These are phyloP conservation scores for Bertia moriformis DNA, from an alignment of 2,329 filamentous ascomycete species.

Conservation along the genomic window DNA sequence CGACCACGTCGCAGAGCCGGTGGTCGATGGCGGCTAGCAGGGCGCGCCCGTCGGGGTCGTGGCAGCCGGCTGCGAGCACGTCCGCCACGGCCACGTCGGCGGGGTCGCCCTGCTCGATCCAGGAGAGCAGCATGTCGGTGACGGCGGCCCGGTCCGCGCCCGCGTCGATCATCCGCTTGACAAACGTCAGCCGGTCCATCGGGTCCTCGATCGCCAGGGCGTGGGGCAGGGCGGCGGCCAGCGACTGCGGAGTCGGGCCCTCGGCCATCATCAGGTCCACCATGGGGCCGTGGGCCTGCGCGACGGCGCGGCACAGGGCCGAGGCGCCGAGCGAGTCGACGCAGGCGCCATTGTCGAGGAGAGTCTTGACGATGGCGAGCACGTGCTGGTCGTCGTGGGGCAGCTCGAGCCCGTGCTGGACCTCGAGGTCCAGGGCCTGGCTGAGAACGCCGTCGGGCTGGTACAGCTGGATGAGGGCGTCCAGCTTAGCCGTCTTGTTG, in stretches of 20 bases:
- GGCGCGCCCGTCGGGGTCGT: slow-evolving; percentile 33
- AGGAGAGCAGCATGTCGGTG: slow-evolving; percentile 34
- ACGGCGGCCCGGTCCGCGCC: slow-evolving; percentile 31
- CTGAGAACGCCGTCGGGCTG: slow-evolving; percentile 26
- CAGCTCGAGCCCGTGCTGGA: slow-evolving; percentile 25
- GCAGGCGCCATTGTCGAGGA: slow-evolving; percentile 35
- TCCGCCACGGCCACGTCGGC: slow-evolving; percentile 32
- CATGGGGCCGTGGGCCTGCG: slow-evolving; percentile 25
- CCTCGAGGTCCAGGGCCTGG: slow-evolving; percentile 32
- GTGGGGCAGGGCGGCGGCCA: slow-evolving; percentile 34
- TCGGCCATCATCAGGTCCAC: slow-evolving; percentile 31
- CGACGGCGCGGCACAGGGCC: slow-evolving; percentile 33
- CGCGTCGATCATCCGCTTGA: slow-evolving; percentile 30
- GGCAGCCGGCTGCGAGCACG: slow-evolving; percentile 27
- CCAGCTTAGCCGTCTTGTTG: slow-evolving; percentile 32
- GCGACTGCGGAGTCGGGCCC: slow-evolving; percentile 22
- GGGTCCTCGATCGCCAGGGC: slow-evolving; percentile 33
- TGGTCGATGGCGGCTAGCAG: slow-evolving; percentile 27
- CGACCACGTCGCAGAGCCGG: slow-evolving; percentile 27
- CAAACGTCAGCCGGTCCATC: slow-evolving; percentile 33
- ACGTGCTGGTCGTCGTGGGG: slow-evolving; percentile 15
- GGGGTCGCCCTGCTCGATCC: slow-evolving; percentile 28
- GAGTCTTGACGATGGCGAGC: slow-evolving; percentile 25
- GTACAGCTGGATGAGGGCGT: slow-evolving; percentile 26
- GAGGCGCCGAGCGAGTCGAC: slow-evolving; percentile 36